These are phyloP conservation scores for Microbotryum lychnidis-dioicae DNA, from an alignment of 1,284 basidiomycete genomes.

Conservation along the genomic window DNA sequence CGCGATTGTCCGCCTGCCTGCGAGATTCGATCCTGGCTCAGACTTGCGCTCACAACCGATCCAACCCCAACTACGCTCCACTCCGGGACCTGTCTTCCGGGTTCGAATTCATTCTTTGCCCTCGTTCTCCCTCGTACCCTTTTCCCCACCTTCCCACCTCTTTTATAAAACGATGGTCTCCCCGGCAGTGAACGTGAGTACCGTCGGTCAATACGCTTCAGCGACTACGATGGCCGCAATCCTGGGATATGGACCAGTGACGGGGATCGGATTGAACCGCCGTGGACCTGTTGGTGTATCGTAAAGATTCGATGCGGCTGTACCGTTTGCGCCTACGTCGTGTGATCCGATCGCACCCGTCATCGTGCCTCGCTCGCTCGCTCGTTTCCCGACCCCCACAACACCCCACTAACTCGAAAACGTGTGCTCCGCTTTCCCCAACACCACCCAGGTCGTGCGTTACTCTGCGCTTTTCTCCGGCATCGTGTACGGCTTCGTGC, in stretches of 20 bases:
- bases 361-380: background rate
- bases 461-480: conserved; percentile 86
- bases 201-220: background rate
- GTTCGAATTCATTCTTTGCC: too few relatives aligned
- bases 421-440: background rate
- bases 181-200: conserved; percentile 20
- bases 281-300: background rate
- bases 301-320: background rate
- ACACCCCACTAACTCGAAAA: background rate
- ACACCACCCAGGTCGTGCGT: conserved; percentile 69
- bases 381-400: background rate
- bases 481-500: conserved; percentile 84
- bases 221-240: background rate
- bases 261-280: background rate
- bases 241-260: background rate
- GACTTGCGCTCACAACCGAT: too few relatives aligned
- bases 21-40: too few relatives aligned
- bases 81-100: too few relatives aligned
- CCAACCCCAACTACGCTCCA: too few relatives aligned
- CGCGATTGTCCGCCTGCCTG: too few relatives aligned
- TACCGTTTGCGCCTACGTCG: background rate
- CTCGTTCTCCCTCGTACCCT: too few relatives aligned
- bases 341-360: background rate
- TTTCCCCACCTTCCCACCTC: background rate
- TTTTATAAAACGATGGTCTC: background rate